Evolutionary conservation across 2,329 filamentous ascomycete species (phyloP).

Genomic region (Sordariomycetes sp.): DNA sequence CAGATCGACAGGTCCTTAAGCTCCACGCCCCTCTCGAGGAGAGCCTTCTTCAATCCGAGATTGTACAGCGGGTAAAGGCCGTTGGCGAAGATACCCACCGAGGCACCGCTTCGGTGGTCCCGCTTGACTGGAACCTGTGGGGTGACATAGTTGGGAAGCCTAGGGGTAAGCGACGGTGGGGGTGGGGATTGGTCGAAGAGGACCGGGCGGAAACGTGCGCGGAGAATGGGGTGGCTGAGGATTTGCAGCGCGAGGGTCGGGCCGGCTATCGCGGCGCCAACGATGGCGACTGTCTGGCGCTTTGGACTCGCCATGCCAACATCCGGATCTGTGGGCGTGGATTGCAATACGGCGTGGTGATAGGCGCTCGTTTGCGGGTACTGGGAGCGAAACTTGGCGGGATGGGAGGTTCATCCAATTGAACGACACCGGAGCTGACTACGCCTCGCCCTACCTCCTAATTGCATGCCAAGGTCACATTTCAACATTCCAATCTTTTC

Average conservation of each 20-base stretch:
- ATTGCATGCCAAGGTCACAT: too few species aligned
- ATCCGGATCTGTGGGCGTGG: too few species aligned
- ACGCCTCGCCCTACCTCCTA: too few species aligned
- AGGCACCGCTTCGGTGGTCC: constrained; percentile 10
- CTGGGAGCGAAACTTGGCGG: background rate
- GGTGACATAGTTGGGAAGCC: background rate
- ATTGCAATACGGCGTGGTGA: background rate
- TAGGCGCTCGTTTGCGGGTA: background rate
- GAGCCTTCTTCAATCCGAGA: constrained; percentile 8
- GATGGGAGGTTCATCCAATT: too few species aligned
- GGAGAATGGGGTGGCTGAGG: constrained; percentile 9
- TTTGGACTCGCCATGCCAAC: background rate
- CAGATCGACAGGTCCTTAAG: constrained; percentile 5
- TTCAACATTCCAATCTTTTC: too few species aligned
- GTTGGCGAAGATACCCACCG: constrained; percentile 12
- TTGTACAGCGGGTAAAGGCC: constrained; percentile 10
- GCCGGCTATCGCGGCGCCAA: constrained; percentile 8
- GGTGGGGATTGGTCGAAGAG: constrained; percentile 5
- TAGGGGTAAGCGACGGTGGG: background rate
- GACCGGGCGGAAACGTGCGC: constrained; percentile 5
- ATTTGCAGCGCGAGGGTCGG: constrained; percentile 8
- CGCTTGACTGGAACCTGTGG: background rate
- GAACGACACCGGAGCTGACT: too few species aligned
- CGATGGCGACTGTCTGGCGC: constrained; percentile 5
- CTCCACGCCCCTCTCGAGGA: constrained; percentile 5